These are phyloP conservation scores for Amaranthus cruentus DNA, from an alignment of 148 eudicot genomes.

Conservation along the genomic window DNA sequence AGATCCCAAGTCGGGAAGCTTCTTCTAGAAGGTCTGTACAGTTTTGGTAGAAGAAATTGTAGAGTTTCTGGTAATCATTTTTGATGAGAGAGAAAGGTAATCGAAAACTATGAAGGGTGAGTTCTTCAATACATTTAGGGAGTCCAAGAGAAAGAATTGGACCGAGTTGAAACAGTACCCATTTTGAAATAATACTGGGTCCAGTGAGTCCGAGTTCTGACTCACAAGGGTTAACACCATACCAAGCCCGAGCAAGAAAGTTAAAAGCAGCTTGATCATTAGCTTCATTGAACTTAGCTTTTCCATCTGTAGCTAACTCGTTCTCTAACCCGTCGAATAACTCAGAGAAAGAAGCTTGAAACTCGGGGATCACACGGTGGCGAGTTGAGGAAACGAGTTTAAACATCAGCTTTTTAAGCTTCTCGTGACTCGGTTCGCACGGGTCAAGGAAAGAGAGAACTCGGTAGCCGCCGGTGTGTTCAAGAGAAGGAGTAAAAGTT, in stretches of 20 bases:
- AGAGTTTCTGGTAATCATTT: slow-evolving; percentile 54
- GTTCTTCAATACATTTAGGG: slow-evolving; percentile 57
- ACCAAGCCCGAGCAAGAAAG: slow-evolving; percentile 53
- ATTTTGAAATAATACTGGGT: slow-evolving; percentile 47
- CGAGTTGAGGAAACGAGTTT: slow-evolving; percentile 40
- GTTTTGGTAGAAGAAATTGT: slow-evolving; percentile 55
- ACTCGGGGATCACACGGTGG: slow-evolving; percentile 61
- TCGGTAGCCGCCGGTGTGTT: slow-evolving; percentile 86
- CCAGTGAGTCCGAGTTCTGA: slow-evolving; percentile 52
- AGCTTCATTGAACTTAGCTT: slow-evolving; percentile 45
- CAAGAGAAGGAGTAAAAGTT: slow-evolving; percentile 70
- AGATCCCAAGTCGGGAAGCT: slow-evolving; percentile 52
- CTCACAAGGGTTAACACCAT: slow-evolving; percentile 38
- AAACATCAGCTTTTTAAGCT: slow-evolving; percentile 61
- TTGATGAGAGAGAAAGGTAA: slow-evolving; percentile 57
- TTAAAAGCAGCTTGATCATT: slow-evolving; percentile 69
- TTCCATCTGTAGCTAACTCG: slow-evolving; percentile 45
- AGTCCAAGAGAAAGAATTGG: slow-evolving; percentile 63
- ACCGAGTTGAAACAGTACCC: slow-evolving; percentile 64
- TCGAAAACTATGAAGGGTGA: slow-evolving; percentile 41
- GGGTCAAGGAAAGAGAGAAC: slow-evolving; percentile 80
- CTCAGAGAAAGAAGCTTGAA: slow-evolving; percentile 38
- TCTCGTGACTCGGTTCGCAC: slow-evolving; percentile 68
- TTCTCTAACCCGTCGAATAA: slow-evolving; percentile 50
- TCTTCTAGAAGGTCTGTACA: slow-evolving; percentile 39